Conservation (phyloP, 257 asterid species). For the Jacaranda copaia region DNA sequence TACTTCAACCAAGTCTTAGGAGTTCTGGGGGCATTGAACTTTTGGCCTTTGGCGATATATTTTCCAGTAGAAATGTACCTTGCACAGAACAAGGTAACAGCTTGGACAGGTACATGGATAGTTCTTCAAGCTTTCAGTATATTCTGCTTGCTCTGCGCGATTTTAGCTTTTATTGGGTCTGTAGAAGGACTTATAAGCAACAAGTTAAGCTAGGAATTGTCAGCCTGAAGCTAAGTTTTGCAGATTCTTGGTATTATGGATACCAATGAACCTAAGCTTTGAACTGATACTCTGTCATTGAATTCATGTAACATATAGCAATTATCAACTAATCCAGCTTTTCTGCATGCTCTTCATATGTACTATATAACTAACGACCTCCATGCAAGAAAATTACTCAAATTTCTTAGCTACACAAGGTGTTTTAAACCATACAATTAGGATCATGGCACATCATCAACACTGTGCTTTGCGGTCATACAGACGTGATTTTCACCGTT, state of each 20-base stretch:
- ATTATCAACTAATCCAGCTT: not conserved
- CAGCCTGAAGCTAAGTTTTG: not conserved
- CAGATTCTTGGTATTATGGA: not conserved
- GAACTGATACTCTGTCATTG: not conserved
- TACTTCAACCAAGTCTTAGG: constrained; percentile 77
- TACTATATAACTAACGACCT: too few relatives aligned
- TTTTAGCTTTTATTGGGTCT: constrained; percentile 66
- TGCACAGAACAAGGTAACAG: constrained; percentile 56
- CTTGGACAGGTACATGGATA: constrained; percentile 66
- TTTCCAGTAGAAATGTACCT: constrained; percentile 78
- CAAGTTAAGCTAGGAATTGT: constrained; percentile 43
- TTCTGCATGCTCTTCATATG: not conserved
- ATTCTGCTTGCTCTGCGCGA: constrained; percentile 52
- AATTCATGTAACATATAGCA: not conserved
- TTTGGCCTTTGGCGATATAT: constrained; percentile 74
- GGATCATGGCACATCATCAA: too few relatives aligned
- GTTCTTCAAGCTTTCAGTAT: constrained; percentile 60
- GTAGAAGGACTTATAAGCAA: constrained; percentile 59
- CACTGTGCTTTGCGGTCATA: too few relatives aligned
- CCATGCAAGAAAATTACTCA: too few relatives aligned
- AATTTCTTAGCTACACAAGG: too few relatives aligned
- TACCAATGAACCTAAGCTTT: constrained; percentile 18
- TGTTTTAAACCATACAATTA: too few relatives aligned
- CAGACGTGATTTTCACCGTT: too few relatives aligned
- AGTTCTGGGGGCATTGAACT: constrained; percentile 64